Evolutionary conservation across 257 asterid genomes (phyloP).

Genomic region (Solanum bulbocastanum): DNA sequence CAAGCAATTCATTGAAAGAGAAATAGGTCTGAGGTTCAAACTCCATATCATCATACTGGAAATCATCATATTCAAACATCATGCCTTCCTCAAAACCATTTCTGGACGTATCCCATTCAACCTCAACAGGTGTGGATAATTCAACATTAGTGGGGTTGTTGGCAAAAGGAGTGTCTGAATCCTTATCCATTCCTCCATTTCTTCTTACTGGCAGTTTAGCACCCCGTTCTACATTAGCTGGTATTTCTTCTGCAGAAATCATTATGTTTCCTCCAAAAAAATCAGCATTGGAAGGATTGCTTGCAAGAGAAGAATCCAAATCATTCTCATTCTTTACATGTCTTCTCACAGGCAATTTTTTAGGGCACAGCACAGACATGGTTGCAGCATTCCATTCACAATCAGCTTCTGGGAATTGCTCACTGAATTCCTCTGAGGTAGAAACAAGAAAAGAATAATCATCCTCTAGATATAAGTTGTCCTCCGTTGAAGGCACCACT

Average conservation of each 20-base stretch:
- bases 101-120: constrained; percentile 28
- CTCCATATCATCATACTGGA: constrained; percentile 47
- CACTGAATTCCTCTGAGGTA: constrained; percentile 16
- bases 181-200: constrained; percentile 8
- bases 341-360: constrained; percentile 64
- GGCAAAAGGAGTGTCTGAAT: constrained; percentile 12
- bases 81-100: constrained; percentile 33
- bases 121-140: constrained; percentile 10
- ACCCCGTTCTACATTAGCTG: background rate
- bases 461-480: constrained; percentile 2
- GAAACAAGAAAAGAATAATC: constrained; percentile 19
- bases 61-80: constrained; percentile 31
- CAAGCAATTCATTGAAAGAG: constrained; percentile 67
- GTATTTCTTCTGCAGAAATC: constrained; percentile 30
- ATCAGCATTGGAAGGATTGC: constrained; percentile 22
- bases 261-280: constrained; percentile 19
- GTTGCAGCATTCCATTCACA: constrained; percentile 25
- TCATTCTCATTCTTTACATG: constrained; percentile 38
- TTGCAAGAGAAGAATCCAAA: constrained; percentile 5
- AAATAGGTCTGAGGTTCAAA: constrained; percentile 95
- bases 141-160: constrained; percentile 9
- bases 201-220: constrained; percentile 33
- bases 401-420: constrained; percentile 15
- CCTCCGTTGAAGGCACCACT: constrained; percentile 6
- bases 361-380: constrained; percentile 30